Evolutionary conservation across 2,329 filamentous ascomycete species (phyloP).

Genomic region (Stemphylium beticola): DNA sequence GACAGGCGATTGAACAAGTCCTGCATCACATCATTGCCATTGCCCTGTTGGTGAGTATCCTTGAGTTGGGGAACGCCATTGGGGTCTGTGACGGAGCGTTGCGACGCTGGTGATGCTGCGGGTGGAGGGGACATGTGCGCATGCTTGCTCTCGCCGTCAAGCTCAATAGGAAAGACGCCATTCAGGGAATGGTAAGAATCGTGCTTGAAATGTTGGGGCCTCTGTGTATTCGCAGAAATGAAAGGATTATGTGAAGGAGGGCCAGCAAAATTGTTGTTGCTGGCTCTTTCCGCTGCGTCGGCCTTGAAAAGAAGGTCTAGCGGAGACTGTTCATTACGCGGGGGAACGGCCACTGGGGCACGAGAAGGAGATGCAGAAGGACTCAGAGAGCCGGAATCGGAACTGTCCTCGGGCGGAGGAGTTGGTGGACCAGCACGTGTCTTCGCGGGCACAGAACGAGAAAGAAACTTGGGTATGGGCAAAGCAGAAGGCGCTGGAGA

Average conservation of each 20-base stretch:
- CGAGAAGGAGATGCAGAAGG: slow-evolving; percentile 60
- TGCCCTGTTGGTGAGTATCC: slow-evolving; percentile 47
- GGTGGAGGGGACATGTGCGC: slow-evolving; percentile 32
- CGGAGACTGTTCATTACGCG: slow-evolving; percentile 70
- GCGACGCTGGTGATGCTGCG: slow-evolving; percentile 26
- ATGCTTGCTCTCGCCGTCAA: slow-evolving; percentile 54
- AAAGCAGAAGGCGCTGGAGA: slow-evolving; percentile 90
- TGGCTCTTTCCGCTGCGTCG: slow-evolving; percentile 77
- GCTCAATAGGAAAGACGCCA: slow-evolving; percentile 71
- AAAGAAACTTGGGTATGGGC: slow-evolving; percentile 87
- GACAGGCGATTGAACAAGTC: slow-evolving; percentile 51
- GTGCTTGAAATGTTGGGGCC: slow-evolving; percentile 48
- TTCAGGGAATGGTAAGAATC: slow-evolving; percentile 57
- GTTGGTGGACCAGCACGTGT: slow-evolving; percentile 54
- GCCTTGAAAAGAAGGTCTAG: slow-evolving; percentile 91
- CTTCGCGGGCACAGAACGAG: slow-evolving; percentile 72
- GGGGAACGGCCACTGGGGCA: slow-evolving; percentile 52
- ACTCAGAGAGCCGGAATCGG: slow-evolving; percentile 49
- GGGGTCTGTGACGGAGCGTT: slow-evolving; percentile 43
- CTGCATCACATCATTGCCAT: slow-evolving; percentile 53
- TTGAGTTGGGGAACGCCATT: slow-evolving; percentile 35
- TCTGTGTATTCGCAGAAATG: slow-evolving; percentile 15
- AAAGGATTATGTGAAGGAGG: slow-evolving; percentile 29
- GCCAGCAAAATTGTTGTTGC: slow-evolving; percentile 57
- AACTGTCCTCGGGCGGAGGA: slow-evolving; percentile 54